Evolutionary conservation across 768 basidiomycete species (phyloP).

Genomic region (Suillus placidus): DNA sequence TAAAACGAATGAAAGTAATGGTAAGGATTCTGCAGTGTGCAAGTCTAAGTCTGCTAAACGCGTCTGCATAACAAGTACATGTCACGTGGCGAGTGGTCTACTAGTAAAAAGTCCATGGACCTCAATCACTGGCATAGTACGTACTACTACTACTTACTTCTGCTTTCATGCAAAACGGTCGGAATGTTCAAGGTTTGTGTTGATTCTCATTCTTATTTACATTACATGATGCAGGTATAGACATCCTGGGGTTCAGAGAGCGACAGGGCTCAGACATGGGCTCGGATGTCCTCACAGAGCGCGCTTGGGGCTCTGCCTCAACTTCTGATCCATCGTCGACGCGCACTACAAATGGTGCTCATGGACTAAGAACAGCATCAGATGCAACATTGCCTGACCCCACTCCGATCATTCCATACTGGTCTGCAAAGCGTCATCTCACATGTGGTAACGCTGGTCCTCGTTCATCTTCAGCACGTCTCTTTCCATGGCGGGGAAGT

Average conservation of each 20-base stretch:
- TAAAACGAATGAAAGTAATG: background rate
- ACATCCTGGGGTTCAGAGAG: slow-evolving; percentile 23
- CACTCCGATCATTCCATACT: slow-evolving; percentile 74
- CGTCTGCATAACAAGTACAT: background rate
- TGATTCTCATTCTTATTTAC: slow-evolving; percentile 6
- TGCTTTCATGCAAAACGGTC: slow-evolving; percentile 34
- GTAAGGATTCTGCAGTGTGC: background rate
- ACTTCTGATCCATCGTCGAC: slow-evolving; percentile 52
- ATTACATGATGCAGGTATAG: slow-evolving; percentile 21
- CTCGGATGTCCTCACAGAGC: slow-evolving; percentile 60
- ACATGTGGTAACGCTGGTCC: slow-evolving; percentile 87
- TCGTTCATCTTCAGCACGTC: slow-evolving; percentile 62
- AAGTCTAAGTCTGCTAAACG: background rate
- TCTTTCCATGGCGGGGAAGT: slow-evolving; percentile 78
- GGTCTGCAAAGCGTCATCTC: slow-evolving; percentile 88
- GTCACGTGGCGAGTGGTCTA: background rate
- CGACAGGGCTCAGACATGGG: slow-evolving; percentile 34
- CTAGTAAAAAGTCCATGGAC: background rate
- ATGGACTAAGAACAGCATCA: slow-evolving; percentile 44
- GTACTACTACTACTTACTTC: background rate
- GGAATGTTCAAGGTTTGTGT: slow-evolving; percentile 24
- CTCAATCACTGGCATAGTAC: background rate
- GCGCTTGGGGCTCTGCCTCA: slow-evolving; percentile 50
- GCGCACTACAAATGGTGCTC: slow-evolving; percentile 36
- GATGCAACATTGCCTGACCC: slow-evolving; percentile 48